These are phyloP conservation scores for Neurospora sp. DNA, from an alignment of 495 filamentous ascomycete genomes.

Conservation along the genomic window DNA sequence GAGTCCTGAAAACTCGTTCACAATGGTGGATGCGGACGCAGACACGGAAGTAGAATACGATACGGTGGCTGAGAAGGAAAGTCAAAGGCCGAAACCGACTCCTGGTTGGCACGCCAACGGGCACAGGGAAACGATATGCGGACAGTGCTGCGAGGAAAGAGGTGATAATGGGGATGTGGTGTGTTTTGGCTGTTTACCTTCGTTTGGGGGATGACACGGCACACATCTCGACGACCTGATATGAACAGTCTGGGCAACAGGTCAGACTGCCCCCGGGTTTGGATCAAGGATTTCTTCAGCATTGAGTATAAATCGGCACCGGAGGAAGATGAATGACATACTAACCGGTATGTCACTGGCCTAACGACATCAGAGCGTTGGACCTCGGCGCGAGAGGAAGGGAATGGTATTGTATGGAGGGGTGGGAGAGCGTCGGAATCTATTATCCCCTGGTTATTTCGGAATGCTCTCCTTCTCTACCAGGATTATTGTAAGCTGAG, in stretches of 20 bases:
- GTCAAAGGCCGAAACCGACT: not conserved
- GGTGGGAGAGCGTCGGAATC: not conserved
- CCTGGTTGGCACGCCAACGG: slow-evolving; percentile 23
- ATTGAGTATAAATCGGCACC: no score
- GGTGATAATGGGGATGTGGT: slow-evolving; percentile 37
- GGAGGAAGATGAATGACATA: not conserved
- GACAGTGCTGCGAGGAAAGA: slow-evolving; percentile 36
- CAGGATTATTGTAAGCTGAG: not conserved
- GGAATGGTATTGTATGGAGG: not conserved
- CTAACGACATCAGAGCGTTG: not conserved
- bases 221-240: not conserved
- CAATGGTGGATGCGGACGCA: slow-evolving; percentile 30
- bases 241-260: not conserved
- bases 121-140: slow-evolving; percentile 34
- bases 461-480: not conserved
- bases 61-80: not conserved
- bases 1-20: slow-evolving; percentile 22
- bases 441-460: not conserved
- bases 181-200: slow-evolving; percentile 35
- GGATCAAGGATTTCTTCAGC: not conserved
- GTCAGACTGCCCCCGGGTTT: not conserved
- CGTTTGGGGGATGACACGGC: slow-evolving; percentile 26
- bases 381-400: not conserved
- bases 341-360: not conserved
- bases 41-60: not conserved